A percentile compares a stretch with the other conserved stretches of the same genome.
phyloP scores from a whole-genome alignment of 768 basidiomycete genomes.

The Asterophora parasitica region DNA sequence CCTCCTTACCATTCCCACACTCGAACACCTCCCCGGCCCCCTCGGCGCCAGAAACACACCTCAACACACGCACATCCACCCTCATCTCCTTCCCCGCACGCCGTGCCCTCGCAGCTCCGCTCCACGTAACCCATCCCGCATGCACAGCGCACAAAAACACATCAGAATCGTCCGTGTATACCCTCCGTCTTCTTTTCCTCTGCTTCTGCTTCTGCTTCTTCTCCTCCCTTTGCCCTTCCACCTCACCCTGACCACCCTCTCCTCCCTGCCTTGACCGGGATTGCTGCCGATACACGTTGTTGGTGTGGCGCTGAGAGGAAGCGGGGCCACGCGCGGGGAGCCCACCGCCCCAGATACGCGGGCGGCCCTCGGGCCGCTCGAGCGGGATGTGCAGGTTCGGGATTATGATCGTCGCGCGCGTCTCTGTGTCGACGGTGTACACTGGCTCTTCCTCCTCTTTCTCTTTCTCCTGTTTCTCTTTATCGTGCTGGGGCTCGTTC shows the following conservation, averaged over 20 bases:
- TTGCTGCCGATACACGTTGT: neutral
- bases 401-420: conserved; percentile 51
- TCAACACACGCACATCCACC: conserved; percentile 36
- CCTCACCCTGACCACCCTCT: no score
- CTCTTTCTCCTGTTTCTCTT: neutral
- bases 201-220: no score
- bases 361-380: conserved; percentile 40
- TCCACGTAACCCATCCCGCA: conserved; percentile 53
- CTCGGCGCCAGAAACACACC: conserved; percentile 25
- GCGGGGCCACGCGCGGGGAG: conserved; percentile 19
- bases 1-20: conserved; percentile 29
- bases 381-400: conserved; percentile 56
- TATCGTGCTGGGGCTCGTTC: conserved; percentile 6
- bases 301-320: neutral
- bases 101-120: conserved; percentile 34
- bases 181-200: conserved; percentile 19
- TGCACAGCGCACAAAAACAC: conserved; percentile 66
- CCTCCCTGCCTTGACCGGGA: no score
- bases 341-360: conserved; percentile 71
- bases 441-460: conserved; percentile 1
- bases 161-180: conserved; percentile 79
- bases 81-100: conserved; percentile 34
- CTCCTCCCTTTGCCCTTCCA: no score
- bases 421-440: conserved; percentile 37
- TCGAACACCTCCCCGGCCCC: neutral